Base-by-base conservation (phyloP, 495 filamentous ascomycete species). In the Neurospora sp. region DNA sequence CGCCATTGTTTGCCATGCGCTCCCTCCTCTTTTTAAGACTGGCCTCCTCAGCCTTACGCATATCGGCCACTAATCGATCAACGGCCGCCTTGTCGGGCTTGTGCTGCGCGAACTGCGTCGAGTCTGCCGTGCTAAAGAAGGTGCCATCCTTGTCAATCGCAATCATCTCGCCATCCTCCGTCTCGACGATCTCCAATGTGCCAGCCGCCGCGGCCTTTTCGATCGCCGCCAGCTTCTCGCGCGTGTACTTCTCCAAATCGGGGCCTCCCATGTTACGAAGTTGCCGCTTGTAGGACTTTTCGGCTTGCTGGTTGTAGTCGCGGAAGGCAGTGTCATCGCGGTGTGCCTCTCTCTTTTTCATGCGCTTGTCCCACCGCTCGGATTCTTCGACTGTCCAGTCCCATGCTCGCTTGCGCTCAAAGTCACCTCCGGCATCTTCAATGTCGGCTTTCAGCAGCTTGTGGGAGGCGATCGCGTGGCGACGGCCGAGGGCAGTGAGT, bases 321-420 rank as follows among this genome's bases (percentile, higher is more conserved):
- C 92, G 89, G 83, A 98, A 99, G 5, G 93, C 92, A 45, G 93
- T 91, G 78, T 94, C 89, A 75, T 97, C 92, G 70, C 92, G 88
- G 79, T 93, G 92, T 37, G 88, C 86, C 74, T 89, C 90, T 83
- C 94, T 96, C 87, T 97, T 97, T 73, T 88, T 91, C 84, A 94
- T 85, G 27, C 94, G 89, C 81, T 89, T 90, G 79, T 99, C 96
- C 96, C 96, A 99, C 71, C 89, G 89, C 83, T 97, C 96, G 68
- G 88, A 89, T 82, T 99, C 96, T 37, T 98, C 96, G 18, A 94
- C 84, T 0, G 96, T 98, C 94, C 95, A 98, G 81, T 98, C 96
- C 96, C 96, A 98, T 1, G 95, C 94, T 39, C 96, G 90, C 83
- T 98, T 98, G 72, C 96, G 91, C 83, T 99, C 96, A 78, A 98